These are phyloP conservation scores for Rhizopus sp. DNA, from an alignment of 371 early-diverging fungal genomes.

Conservation along the genomic window DNA sequence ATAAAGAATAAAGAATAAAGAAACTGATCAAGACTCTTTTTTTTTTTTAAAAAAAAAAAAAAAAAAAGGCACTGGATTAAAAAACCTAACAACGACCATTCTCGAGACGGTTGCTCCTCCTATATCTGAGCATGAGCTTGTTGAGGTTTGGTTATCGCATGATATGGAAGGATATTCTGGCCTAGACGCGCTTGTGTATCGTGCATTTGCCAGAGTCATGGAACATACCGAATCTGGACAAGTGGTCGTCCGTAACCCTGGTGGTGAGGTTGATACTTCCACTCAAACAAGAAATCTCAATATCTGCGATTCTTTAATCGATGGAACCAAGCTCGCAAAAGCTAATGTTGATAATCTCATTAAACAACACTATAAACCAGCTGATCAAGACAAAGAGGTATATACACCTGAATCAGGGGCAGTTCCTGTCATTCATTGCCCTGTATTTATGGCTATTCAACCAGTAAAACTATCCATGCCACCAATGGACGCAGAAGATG, in stretches of 20 bases:
- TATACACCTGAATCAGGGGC: conserved; percentile 41
- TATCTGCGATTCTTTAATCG: conserved; percentile 59
- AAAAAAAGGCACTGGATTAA: conserved; percentile 39
- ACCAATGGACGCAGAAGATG: conserved; percentile 27
- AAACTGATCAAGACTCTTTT: neutral
- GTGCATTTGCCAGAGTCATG: conserved; percentile 67
- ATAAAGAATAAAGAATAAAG: neutral
- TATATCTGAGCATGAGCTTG: conserved; percentile 69
- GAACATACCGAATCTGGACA: conserved; percentile 71
- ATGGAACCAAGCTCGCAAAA: conserved; percentile 60
- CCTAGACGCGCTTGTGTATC: conserved; percentile 62
- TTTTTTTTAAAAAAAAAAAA: too few species aligned
- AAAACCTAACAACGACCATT: conserved; percentile 39
- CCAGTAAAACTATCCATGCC: conserved; percentile 44
- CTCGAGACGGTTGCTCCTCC: conserved; percentile 70
- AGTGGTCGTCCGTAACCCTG: conserved; percentile 59
- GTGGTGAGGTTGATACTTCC: conserved; percentile 29
- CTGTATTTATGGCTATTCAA: conserved; percentile 69
- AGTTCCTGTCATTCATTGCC: conserved; percentile 57
- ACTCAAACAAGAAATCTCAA: conserved; percentile 48
- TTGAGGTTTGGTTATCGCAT: conserved; percentile 66
- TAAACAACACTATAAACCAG: conserved; percentile 21
- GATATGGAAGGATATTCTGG: conserved; percentile 66
- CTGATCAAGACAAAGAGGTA: conserved; percentile 14
- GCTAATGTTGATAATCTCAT: conserved; percentile 25